Evolutionary conservation across 306 rosid species (phyloP).

Genomic region (Trichosanthes truncata): DNA sequence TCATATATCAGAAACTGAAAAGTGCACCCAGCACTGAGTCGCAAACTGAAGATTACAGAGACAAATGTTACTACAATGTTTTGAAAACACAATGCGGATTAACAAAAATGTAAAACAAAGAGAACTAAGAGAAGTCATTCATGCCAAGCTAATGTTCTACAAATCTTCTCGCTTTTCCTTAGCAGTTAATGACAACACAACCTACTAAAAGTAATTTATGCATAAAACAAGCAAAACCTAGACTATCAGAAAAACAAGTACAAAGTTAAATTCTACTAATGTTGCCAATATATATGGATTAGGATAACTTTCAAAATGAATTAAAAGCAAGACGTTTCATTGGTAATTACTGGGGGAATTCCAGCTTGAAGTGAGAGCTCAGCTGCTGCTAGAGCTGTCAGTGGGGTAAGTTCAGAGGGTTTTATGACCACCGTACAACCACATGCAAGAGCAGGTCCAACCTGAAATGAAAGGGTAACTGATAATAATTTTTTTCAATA

Average conservation of each 20-base stretch:
- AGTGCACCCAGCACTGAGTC: not conserved
- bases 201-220: not conserved
- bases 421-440: constrained; percentile 94
- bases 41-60: not conserved
- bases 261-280: not conserved
- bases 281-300: not conserved
- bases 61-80: not conserved
- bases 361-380: constrained; percentile 95
- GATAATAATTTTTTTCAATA: constrained; percentile 7
- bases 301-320: not conserved
- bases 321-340: not conserved
- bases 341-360: constrained; percentile 67
- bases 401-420: constrained; percentile 96
- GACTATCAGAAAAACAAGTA: not conserved
- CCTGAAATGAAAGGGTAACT: constrained; percentile 36
- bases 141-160: not conserved
- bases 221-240: not conserved
- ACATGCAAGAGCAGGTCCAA: constrained; percentile 98
- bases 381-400: constrained; percentile 96
- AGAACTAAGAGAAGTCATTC: not conserved
- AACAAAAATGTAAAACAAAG: not conserved
- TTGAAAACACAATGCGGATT: not conserved
- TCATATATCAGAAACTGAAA: constrained; percentile 2
- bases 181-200: not conserved
- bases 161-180: not conserved